These are phyloP conservation scores for Penicillium nucicola DNA, from an alignment of 495 filamentous ascomycete species.

Conservation along the genomic window DNA sequence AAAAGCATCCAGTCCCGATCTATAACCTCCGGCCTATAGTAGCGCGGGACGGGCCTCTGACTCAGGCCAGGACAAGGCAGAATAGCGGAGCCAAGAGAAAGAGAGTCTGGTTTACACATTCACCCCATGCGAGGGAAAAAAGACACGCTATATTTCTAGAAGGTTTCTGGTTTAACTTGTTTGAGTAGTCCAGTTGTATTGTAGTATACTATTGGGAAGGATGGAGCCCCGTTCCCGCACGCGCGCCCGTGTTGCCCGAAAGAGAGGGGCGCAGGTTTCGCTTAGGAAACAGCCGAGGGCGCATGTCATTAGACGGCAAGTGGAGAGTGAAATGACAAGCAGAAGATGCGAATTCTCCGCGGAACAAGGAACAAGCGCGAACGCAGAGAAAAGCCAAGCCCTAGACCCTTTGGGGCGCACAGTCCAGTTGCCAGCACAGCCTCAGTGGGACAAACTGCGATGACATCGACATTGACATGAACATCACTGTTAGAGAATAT, in stretches of 20 bases:
- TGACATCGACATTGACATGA: neutral
- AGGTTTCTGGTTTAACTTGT: too few species aligned
- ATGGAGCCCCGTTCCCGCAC: neutral
- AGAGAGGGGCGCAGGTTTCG: neutral
- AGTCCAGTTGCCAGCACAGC: constrained; percentile 3
- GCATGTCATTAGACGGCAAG: neutral
- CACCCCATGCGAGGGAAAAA: too few species aligned
- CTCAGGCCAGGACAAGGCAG: constrained; percentile 1
- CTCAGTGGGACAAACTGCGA: neutral
- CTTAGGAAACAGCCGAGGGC: neutral
- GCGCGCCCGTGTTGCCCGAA: constrained; percentile 2
- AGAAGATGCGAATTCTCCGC: neutral
- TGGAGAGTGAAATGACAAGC: neutral
- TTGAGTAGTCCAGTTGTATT: too few species aligned
- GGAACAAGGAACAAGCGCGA: neutral
- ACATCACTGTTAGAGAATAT: too few species aligned
- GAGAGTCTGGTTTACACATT: too few species aligned
- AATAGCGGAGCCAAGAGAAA: neutral
- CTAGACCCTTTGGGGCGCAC: constrained; percentile 3
- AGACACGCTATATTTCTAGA: too few species aligned
- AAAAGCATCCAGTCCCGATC: too few species aligned
- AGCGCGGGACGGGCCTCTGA: neutral
- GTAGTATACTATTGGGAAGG: neutral
- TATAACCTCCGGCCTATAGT: too few species aligned
- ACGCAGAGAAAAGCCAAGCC: neutral